Conservation (phyloP, 192 early-diverging fungal genomes). For the Gonapodya prolifera region DNA sequence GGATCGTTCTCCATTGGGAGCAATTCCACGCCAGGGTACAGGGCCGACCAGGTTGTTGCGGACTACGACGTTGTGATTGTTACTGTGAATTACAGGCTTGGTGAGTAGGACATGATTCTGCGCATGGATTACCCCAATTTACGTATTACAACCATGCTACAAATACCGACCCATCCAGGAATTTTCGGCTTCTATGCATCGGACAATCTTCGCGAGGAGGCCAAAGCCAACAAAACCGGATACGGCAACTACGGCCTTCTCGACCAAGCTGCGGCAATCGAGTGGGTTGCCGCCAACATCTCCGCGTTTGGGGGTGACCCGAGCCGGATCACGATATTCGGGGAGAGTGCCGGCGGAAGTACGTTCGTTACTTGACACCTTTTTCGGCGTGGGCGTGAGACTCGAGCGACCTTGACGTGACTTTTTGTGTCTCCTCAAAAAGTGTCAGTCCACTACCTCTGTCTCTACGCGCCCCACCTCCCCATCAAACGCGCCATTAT, state of each 20-base stretch:
- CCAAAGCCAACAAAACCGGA: not conserved
- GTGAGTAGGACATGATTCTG: conserved; percentile 7
- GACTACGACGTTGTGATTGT: conserved; percentile 24
- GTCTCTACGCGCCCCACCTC: not conserved
- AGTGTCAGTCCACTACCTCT: not conserved
- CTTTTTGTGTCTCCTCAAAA: not conserved
- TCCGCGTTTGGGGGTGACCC: conserved; percentile 44
- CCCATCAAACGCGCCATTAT: not conserved
- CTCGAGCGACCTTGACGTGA: not conserved
- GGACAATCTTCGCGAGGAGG: not conserved
- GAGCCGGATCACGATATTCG: conserved; percentile 31
- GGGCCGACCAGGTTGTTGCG: conserved; percentile 1
- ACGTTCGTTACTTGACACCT: too few relatives aligned
- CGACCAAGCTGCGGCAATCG: conserved; percentile 37
- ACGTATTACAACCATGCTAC: too few relatives aligned
- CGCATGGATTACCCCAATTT: not conserved
- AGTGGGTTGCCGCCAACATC: conserved; percentile 46
- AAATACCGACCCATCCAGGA: too few relatives aligned
- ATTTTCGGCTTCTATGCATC: not conserved
- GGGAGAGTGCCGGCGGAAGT: conserved; percentile 31
- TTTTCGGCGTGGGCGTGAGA: too few relatives aligned
- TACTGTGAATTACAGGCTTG: conserved; percentile 43
- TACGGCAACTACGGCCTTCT: conserved; percentile 12
- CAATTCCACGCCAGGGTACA: conserved; percentile 18
- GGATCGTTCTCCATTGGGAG: conserved; percentile 33